Evolutionary conservation across 441 rosid genomes (phyloP), one percentile per base, ranked within the genome.

Genomic region (Kokia cookei): DNA sequence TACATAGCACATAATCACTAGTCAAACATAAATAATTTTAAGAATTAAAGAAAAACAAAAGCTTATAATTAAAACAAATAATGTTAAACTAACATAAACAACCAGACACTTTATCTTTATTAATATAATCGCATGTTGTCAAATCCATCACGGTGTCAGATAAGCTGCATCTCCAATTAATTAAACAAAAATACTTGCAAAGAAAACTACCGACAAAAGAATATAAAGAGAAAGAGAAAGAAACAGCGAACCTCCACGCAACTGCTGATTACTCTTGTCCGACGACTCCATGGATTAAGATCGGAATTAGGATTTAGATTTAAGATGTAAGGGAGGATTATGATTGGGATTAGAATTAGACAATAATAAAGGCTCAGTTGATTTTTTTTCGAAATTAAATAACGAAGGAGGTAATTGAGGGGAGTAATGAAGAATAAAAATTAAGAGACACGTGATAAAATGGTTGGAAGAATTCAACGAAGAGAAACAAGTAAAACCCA

Each of bases 361-460:
- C 75, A 62, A 50, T 70, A 78, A 83, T 26, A 84, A 81, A 47
- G 86, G 85, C 51, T 86, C 84, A 61, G 81, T 53, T 50, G 88
- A 74, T 75, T 86, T 84, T 71, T 82, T 85, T 71, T 86, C 89
- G 68, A 82, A 79, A 45, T 85, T 82, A 79, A 82, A 83, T 19
- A 87, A 79, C 12, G 87, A 83, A 71, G 81, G 81, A 54, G 86
- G 82, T 75, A 86, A 86, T 42, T 87, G 95, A 47, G 95, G 97
- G 57, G 95, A 93, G 19, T 77, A 86, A 82, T 87, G 91, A 73
- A 88, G 96, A 72, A 81, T 82, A 64, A 88, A 90, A 77, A 89
- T 85, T 79, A 90, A 74, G 53, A 88, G 84, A 75, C 88, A 84
- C 45, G 91, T 88, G 15, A 84, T 86, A 76, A 88, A 88, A 75